Conservation (phyloP, 2,329 filamentous ascomycete species). For the Cladosporium sp. region DNA sequence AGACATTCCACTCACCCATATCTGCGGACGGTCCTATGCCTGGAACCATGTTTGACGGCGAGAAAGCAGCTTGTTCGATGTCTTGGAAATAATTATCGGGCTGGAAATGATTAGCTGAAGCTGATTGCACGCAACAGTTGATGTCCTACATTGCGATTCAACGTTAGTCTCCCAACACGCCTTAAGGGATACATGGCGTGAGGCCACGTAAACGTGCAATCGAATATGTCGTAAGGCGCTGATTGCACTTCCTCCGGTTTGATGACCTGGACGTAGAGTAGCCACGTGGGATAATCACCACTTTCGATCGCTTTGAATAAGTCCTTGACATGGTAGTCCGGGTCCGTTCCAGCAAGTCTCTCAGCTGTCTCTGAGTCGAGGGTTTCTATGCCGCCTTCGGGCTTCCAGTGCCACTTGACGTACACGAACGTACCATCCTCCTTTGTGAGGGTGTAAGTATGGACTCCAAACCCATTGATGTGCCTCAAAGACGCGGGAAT, state of each 20-base stretch:
- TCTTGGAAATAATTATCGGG: constrained; percentile 63
- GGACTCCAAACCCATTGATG: constrained; percentile 45
- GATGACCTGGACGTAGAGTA: constrained; percentile 52
- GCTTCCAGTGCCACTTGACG: constrained; percentile 48
- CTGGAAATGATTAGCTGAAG: not conserved
- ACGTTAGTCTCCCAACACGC: constrained; percentile 46
- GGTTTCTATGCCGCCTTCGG: constrained; percentile 45
- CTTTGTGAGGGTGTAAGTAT: constrained; percentile 40
- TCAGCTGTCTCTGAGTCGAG: constrained; percentile 38
- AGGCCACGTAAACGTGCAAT: constrained; percentile 55
- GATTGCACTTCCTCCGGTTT: constrained; percentile 47
- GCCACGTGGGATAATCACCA: constrained; percentile 48
- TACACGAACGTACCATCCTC: constrained; percentile 47
- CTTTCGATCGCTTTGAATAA: constrained; percentile 43
- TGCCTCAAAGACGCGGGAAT: constrained; percentile 30
- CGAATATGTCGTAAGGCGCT: constrained; percentile 50
- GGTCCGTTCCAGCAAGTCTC: constrained; percentile 33
- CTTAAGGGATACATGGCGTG: constrained; percentile 32
- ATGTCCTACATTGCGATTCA: constrained; percentile 43
- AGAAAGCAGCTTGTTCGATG: constrained; percentile 65
- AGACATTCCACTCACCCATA: constrained; percentile 1
- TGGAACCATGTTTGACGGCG: constrained; percentile 60
- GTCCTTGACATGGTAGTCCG: constrained; percentile 37
- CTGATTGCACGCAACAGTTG: not conserved
- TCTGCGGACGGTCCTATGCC: constrained; percentile 61